phyloP scores from a whole-genome alignment of 441 rosid species.

The Eruca vesicaria region DNA sequence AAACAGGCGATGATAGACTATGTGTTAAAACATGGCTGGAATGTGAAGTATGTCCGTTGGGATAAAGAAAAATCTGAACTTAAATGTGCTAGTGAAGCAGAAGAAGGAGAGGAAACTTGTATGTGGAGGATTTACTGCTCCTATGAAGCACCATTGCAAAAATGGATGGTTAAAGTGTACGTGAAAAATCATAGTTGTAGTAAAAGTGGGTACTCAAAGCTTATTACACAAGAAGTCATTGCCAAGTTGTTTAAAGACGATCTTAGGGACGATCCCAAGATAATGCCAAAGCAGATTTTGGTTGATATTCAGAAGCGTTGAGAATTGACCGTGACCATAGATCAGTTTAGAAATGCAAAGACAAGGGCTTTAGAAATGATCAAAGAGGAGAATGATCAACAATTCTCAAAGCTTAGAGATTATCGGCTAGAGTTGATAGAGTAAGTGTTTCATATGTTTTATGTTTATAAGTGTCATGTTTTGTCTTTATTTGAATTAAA shows the following conservation, averaged over 20 bases:
- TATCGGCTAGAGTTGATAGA: not conserved
- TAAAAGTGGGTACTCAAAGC: not conserved
- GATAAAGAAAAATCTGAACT: not conserved
- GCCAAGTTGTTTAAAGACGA: not conserved
- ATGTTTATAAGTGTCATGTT: not conserved
- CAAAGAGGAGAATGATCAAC: not conserved
- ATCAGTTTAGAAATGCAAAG: not conserved
- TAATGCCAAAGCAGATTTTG: not conserved
- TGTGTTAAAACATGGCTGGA: not conserved
- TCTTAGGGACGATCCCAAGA: not conserved
- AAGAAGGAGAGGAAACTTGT: not conserved
- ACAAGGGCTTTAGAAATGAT: not conserved
- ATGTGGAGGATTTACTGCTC: not conserved
- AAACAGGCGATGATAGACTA: too few relatives aligned
- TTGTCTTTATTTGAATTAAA: not conserved
- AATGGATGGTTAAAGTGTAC: not conserved
- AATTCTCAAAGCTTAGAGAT: not conserved
- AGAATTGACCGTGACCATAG: not conserved
- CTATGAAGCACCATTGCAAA: not conserved
- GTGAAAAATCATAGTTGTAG: not conserved
- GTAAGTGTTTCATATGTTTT: not conserved
- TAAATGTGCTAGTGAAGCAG: not conserved
- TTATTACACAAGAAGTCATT: not conserved
- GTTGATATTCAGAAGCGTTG: not conserved
- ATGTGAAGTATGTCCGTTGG: not conserved